phyloP scores from a whole-genome alignment of 768 basidiomycete species.

The Hericium alpestre region DNA sequence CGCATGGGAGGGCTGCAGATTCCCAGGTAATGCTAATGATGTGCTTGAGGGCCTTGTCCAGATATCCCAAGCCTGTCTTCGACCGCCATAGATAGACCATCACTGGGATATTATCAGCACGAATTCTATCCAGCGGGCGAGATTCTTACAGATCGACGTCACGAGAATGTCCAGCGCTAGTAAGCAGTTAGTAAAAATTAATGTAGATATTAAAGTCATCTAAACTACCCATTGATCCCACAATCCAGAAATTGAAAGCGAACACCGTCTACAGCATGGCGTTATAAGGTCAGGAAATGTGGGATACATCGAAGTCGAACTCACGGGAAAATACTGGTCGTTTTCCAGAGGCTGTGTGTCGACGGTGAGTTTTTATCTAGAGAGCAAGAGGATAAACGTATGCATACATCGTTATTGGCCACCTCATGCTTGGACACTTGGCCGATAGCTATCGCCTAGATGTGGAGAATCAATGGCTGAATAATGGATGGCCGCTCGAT shows the following conservation, averaged over 20 bases:
- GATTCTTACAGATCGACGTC: slow-evolving; percentile 27
- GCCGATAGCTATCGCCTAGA: slow-evolving; percentile 7
- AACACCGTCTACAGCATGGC: slow-evolving; percentile 23
- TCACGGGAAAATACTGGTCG: slow-evolving; percentile 9
- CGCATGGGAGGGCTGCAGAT: slow-evolving; percentile 25
- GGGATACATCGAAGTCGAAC: not conserved
- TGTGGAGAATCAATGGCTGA: not conserved
- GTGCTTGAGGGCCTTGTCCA: slow-evolving; percentile 29
- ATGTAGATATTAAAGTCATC: too few relatives aligned
- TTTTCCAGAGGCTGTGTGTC: slow-evolving; percentile 6
- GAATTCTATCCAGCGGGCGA: not conserved
- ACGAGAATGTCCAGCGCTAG: slow-evolving; percentile 32
- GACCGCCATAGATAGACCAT: slow-evolving; percentile 31
- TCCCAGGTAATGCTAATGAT: slow-evolving; percentile 33
- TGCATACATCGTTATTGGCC: slow-evolving; percentile 8
- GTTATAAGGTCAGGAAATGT: not conserved
- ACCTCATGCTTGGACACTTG: slow-evolving; percentile 3
- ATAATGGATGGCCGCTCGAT: too few relatives aligned
- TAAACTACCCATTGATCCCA: slow-evolving; percentile 33
- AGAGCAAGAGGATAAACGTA: too few relatives aligned
- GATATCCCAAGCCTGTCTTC: slow-evolving; percentile 20
- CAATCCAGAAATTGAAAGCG: slow-evolving; percentile 37
- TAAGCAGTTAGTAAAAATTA: too few relatives aligned
- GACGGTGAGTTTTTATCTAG: not conserved
- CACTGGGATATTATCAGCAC: slow-evolving; percentile 20